A percentile compares a stretch with the other conserved stretches of the same genome.
Conservation (phyloP, 441 rosid species). For the Euphorbia celastroides region DNA sequence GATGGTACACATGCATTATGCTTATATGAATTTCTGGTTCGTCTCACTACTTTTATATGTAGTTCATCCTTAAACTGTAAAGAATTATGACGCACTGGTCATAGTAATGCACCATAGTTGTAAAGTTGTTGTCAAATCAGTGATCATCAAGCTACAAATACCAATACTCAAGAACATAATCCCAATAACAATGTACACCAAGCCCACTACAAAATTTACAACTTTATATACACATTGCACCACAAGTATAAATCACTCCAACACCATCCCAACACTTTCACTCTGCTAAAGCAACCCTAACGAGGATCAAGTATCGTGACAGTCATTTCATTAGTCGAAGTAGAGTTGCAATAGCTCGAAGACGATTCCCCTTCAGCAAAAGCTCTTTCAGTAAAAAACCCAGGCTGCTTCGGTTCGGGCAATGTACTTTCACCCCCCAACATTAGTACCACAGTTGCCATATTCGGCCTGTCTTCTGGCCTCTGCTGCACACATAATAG, state of each 20-base stretch:
- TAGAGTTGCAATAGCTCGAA: not conserved
- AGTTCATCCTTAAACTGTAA: no score
- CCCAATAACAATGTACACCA: no score
- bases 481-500: constrained; percentile 64
- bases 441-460: constrained; percentile 55
- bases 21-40: no score
- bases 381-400: constrained; percentile 49
- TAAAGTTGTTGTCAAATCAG: no score
- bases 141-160: no score
- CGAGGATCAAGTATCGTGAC: constrained; percentile 9
- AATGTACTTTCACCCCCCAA: constrained; percentile 41
- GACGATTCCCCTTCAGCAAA: not conserved
- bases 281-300: not conserved
- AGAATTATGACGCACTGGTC: no score
- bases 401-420: constrained; percentile 53
- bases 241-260: not conserved
- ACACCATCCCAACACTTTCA: not conserved
- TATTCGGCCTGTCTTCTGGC: constrained; percentile 55
- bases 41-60: no score
- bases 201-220: no score
- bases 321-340: constrained; percentile 17
- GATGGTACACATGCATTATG: no score
- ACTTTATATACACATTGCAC: no score
- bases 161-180: no score
- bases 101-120: no score